Base-by-base conservation (phyloP, 257 asterid genomes). In the Primulina huaijiensis region DNA sequence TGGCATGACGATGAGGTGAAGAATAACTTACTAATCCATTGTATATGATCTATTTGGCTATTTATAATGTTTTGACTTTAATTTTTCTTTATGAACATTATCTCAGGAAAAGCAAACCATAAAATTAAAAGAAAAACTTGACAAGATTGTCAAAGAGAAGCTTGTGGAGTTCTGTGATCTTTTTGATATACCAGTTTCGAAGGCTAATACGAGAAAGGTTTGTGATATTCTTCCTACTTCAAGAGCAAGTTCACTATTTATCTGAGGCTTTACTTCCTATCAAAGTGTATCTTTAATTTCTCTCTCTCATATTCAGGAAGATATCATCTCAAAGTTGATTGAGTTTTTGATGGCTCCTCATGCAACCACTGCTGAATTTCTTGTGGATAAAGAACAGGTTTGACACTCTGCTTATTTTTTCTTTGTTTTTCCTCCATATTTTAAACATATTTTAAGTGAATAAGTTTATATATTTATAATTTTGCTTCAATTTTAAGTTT, bases 301-400 rank as follows among this genome's bases (percentile, higher is more conserved):
- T 7, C 68, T 55, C 8, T 62, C 40, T 60, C 68, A 29, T 75
- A 65, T 64, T 56, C 89, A 94, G 99, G 99, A 94, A 77, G 99
- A 90, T 81, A 78, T 94, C 19, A 76, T 91, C 72, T 71, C 76
- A 30, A 91, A 86, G 88, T 71, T 94, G 88, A 70, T 89, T 16
- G 96, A 91, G 12, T 94, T 94, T 77, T 75, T 94, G 86, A 81
- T 79, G 84, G 90, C 88, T 63, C 99, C 99, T 72, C 86, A 84
- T 75, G 95, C 93, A 52, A 85, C 88, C 8, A 79, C 95, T 62
- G 53, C 89, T 27, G 96, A 87, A 38, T 74, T 86, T 62, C 96
- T 91, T 69, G 82, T 92, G 43, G 97, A 89, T 29, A 91, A 84
- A 72, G 98, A 94, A 25, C 93, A 87, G 98, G 99, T 92, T 63